Evolutionary conservation across 495 filamentous ascomycete species (phyloP), one percentile per base, ranked within the genome.

Genomic region (Immersiella caudata): DNA sequence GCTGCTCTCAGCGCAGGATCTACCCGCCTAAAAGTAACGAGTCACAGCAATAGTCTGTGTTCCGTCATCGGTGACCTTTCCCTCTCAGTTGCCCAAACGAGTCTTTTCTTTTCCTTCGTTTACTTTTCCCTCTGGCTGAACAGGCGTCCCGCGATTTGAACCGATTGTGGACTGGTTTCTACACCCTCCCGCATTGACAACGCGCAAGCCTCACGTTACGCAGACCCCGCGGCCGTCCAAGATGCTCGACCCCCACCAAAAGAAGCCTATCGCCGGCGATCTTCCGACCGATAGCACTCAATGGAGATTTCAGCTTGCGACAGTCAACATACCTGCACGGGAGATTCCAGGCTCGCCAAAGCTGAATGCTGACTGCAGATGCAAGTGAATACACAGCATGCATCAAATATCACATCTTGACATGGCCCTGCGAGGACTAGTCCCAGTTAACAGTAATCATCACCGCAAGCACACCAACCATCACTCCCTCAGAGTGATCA

Each of bases 321-420:
- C 52, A 55, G 52, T 55, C 20, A 55, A 55, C n/a, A 11, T 55
- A n/a, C 2, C 52, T 6, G 8, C 29, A 8, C 29, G 29, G 29
- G 4, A 33, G 29, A 8, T 33, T 33, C 3, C 29, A 33, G 29
- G 29, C 29, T 33, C 29, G 8, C 29, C 8, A 59, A 33, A 27
- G 56, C 56, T 29, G 54, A 26, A 21, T 57, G 56, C 56, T 26
- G 56, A 59, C 22, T 59, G 56, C 56, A 59, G 56, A 7, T 33
- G 56, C 40, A 46, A 18, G 40, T 18, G 16, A 46, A 18, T 46
- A 33, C 33, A 59, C 56, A 33, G 20, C 25, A 59, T 59, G 56
- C 56, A 33, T 33, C 18, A 59, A 46, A 59, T 59, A 59, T 59
- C 56, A 59, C 56, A 59, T 33, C 24, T 59, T 59, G 56, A 25